Evolutionary conservation across 1,284 basidiomycete species (phyloP), one percentile per base, ranked within the genome.

Genomic region (Ustilago loliicola): DNA sequence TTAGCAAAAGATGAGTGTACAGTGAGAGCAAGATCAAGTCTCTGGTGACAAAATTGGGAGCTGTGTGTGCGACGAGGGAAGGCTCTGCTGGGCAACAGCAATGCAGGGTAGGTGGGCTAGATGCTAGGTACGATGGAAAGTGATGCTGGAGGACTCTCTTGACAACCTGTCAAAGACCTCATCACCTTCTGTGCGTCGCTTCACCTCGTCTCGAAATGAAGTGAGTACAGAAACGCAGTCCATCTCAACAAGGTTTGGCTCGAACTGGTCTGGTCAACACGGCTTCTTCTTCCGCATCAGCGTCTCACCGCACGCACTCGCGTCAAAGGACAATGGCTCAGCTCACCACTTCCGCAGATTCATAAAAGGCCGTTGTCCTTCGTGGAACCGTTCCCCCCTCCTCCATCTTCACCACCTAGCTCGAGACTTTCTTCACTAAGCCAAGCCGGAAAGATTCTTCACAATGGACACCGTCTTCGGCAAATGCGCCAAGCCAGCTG

Each of bases 401-500:
- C 23, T 5, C 4, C 57, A 1, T 19, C 10, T 2, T 19, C 25
- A 13, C 1, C 42, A n/a, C 42, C 4, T 7, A 45, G 42, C 42
- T 21, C 42, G n/a, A 7, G 7, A 9, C 42, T 45, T 23, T 21
- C 42, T 21, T n/a, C n/a, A n/a, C 11, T 45, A 7, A 7, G 42
- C 42, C n/a, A 21, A 45, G 11, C 19, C 42, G n/a, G n/a, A n/a
- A n/a, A n/a, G n/a, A 9, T 15, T 1, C 8, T 34, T 17, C 27
- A 34, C 25, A 19, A 74, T 69, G 66, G 66, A 74, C 6, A 38
- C 32, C 3, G 59, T 52, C 2, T 70, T 55, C 52, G 38, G 13
- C 38, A 62, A 59, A 19, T 65, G 63, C 50, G 54, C 65, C 58
- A 59, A 65, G 30, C 9, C 55, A 6, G 68, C 68, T 48, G 61